Evolutionary conservation across 768 basidiomycete genomes (phyloP).

Genomic region (Rhodotorula taiwanensis): DNA sequence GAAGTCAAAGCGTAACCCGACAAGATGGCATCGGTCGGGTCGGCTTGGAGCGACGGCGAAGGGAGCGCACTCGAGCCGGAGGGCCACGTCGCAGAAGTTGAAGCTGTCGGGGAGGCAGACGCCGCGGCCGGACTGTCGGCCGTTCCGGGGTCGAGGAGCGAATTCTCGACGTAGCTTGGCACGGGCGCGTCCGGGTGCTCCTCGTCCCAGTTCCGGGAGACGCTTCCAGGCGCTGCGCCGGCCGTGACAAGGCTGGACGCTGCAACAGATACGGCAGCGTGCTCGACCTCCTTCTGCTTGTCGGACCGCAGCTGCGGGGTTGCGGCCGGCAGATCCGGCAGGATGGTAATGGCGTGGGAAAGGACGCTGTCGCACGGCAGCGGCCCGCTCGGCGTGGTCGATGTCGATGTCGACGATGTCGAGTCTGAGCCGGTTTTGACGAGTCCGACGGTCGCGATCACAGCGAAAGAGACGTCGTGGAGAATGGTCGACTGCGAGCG

Average conservation of each 20-base stretch:
- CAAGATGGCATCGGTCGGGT: too few species aligned
- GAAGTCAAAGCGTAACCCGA: too few species aligned
- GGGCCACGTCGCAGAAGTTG: too few species aligned
- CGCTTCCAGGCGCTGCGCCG: too few species aligned
- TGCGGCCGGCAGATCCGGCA: slow-evolving; percentile 2
- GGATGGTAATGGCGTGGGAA: slow-evolving; percentile 11
- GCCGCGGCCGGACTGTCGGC: too few species aligned
- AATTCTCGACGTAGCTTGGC: slow-evolving; percentile 29
- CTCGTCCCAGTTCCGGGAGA: background rate
- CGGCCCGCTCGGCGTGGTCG: background rate
- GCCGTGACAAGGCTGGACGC: too few species aligned
- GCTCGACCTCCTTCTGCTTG: slow-evolving; percentile 30
- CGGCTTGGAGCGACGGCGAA: background rate
- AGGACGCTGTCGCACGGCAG: slow-evolving; percentile 1
- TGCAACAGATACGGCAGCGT: background rate
- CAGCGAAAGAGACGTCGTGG: slow-evolving; percentile 70
- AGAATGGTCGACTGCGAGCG: slow-evolving; percentile 68
- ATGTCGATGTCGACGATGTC: slow-evolving; percentile 1
- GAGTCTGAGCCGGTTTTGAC: slow-evolving; percentile 10
- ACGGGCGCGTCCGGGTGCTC: slow-evolving; percentile 24
- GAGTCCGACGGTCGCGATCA: slow-evolving; percentile 51
- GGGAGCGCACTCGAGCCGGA: background rate
- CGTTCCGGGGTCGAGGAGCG: slow-evolving; percentile 9
- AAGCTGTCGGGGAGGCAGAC: too few species aligned
- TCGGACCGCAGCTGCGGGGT: background rate